These are phyloP conservation scores for Saccharomycopsis javanensis DNA, from an alignment of 805 yeast genomes.

Conservation along the genomic window DNA sequence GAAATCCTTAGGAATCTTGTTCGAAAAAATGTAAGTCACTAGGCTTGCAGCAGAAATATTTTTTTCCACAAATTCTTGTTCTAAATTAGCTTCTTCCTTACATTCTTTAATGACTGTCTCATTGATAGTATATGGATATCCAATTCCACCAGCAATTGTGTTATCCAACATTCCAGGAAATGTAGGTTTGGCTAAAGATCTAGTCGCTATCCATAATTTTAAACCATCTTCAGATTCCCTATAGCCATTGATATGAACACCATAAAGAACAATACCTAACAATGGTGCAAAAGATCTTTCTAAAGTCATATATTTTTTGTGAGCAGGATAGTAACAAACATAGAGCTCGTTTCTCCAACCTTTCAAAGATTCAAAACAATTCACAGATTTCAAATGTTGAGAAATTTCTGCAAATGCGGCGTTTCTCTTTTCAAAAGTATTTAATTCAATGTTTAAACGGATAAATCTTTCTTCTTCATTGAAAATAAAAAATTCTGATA, in stretches of 20 bases:
- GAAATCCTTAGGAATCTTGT: conserved; percentile 23
- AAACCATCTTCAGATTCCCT: conserved; percentile 38
- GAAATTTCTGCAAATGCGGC: conserved; percentile 36
- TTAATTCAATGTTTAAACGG: conserved; percentile 24
- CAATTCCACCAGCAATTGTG: conserved; percentile 92
- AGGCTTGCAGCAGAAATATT: conserved; percentile 49
- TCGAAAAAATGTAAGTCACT: conserved; percentile 52
- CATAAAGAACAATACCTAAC: conserved; percentile 82
- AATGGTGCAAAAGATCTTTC: conserved; percentile 79
- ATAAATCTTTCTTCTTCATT: conserved; percentile 25
- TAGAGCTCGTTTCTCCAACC: conserved; percentile 89
- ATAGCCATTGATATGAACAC: conserved; percentile 81
- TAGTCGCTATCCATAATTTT: conserved; percentile 75
- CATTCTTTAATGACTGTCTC: conserved; percentile 84
- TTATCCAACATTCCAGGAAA: conserved; percentile 89
- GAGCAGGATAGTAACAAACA: conserved; percentile 50
- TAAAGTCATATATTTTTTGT: conserved; percentile 50
- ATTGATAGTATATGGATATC: conserved; percentile 61
- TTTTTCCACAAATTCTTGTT: conserved; percentile 36
- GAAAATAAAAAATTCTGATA: conserved; percentile 20
- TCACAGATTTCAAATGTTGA: conserved; percentile 27
- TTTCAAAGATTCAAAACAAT: conserved; percentile 32
- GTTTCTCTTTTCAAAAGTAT: conserved; percentile 35
- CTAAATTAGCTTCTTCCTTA: conserved; percentile 83
- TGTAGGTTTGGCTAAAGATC: conserved; percentile 72